Evolutionary conservation across 2,329 filamentous ascomycete genomes (phyloP).

Genomic region (Macrophomina pseudophaseolina): DNA sequence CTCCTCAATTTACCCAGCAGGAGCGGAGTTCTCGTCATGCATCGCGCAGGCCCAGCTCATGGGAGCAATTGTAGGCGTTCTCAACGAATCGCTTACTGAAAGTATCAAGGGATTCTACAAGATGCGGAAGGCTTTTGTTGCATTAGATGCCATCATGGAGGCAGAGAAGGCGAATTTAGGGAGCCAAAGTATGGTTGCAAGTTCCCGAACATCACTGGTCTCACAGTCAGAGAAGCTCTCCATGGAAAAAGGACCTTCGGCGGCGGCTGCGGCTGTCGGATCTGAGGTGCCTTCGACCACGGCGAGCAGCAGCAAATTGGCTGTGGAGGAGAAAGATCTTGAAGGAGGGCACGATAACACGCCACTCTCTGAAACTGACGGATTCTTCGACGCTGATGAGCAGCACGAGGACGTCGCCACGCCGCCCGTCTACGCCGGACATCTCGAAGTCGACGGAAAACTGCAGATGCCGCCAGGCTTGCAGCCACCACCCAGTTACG

Average conservation of each 20-base stretch:
- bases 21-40: slow-evolving; percentile 85
- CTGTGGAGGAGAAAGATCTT: slow-evolving; percentile 26
- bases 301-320: slow-evolving; percentile 24
- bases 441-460: slow-evolving; percentile 37
- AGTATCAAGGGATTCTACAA: slow-evolving; percentile 92
- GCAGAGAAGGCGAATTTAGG: slow-evolving; percentile 68
- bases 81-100: slow-evolving; percentile 93
- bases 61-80: slow-evolving; percentile 82
- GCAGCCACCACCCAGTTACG: no score
- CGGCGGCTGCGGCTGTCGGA: background rate
- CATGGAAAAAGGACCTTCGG: background rate
- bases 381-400: slow-evolving; percentile 63
- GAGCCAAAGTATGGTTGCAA: slow-evolving; percentile 36
- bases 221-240: slow-evolving; percentile 1
- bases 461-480: background rate
- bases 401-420: slow-evolving; percentile 52
- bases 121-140: slow-evolving; percentile 83
- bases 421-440: slow-evolving; percentile 54
- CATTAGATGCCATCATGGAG: slow-evolving; percentile 78
- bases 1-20: slow-evolving; percentile 75
- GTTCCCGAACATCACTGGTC: slow-evolving; percentile 9
- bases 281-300: background rate
- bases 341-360: background rate
- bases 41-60: slow-evolving; percentile 87
- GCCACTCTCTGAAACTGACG: slow-evolving; percentile 31